Percentiles rank a stretch among this genome's conserved stretches.
Evolutionary conservation across 169 alveolate species (phyloP).

Genomic region (Plasmodium vinckei): DNA sequence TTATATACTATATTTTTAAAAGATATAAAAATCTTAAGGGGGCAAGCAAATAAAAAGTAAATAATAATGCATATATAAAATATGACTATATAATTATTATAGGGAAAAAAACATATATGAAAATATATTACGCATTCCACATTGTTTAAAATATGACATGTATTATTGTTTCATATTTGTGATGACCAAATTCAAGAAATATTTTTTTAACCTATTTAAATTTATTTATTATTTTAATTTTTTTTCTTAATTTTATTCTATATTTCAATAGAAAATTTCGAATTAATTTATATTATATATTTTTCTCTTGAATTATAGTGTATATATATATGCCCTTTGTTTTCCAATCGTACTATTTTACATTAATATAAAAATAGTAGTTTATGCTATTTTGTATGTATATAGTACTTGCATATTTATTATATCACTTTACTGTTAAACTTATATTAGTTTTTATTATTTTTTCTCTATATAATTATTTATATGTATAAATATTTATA

Average conservation of each 20-base stretch:
- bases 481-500: constrained; percentile 4
- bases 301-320: neutral
- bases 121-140: too few species aligned
- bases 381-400: too few species aligned
- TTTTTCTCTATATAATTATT: constrained; percentile 1
- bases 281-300: neutral
- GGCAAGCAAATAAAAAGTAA: too few species aligned
- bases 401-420: too few species aligned
- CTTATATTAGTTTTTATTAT: neutral
- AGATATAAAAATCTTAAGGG: too few species aligned
- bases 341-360: neutral
- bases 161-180: too few species aligned
- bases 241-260: neutral
- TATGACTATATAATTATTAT: too few species aligned
- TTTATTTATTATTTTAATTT: neutral
- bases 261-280: neutral
- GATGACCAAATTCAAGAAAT: neutral
- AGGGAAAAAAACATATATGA: too few species aligned
- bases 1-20: too few species aligned
- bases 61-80: too few species aligned
- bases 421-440: neutral
- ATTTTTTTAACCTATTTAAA: neutral
- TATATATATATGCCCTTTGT: neutral
- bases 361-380: neutral
- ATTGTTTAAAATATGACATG: too few species aligned